Base-by-base conservation (phyloP, 495 filamentous ascomycete species). In the Xylaria palmicola region DNA sequence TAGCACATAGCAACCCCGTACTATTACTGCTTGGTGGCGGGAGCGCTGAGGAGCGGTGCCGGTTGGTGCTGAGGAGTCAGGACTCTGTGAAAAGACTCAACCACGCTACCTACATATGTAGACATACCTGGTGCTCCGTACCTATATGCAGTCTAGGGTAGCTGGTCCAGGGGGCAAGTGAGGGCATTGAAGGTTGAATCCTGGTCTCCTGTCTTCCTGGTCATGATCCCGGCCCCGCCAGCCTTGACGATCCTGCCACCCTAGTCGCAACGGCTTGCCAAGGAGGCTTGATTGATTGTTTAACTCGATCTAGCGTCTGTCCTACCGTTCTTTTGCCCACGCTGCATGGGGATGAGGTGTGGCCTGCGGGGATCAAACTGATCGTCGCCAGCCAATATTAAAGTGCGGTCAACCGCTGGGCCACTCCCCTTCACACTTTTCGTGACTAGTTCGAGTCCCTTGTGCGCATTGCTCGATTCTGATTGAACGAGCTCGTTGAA, bases 401-500 rank as follows among this genome's bases (percentile, higher is more conserved):
- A 77, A 73, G 70, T 60, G 70, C 71, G 68, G 65, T 63, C 76
- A 75, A 64, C 77, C 75, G 78, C 78, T 77, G 76, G 65, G 49
- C 62, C 56, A 53, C 57, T 59, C 58, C 43, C 56, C 65, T 65
- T 50, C 60, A 44, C 61, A 53, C n/a, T 27, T 50, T 30, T 64
- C 59, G 64, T 69, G 66, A 69, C 68, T 65, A 65, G 65, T 48
- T 26, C 53, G 43, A 63, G 64, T 59, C 64, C 64, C 62, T 59
- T 62, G 63, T 50, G 62, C 27, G 26, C 61, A 6, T 51, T 64
- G 29, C 59, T 65, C 41, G 56, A 48, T 45, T 58, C 65, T 66
- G 63, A 71, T 71, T 71, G 68, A 60, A 49, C 53, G 41, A 57
- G 44, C 68, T 61, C 67, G 59, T 65, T 63, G n/a, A 20, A 59